Base-by-base conservation (phyloP, 352 stramenopile genomes). In the Plasmopara muralis region DNA sequence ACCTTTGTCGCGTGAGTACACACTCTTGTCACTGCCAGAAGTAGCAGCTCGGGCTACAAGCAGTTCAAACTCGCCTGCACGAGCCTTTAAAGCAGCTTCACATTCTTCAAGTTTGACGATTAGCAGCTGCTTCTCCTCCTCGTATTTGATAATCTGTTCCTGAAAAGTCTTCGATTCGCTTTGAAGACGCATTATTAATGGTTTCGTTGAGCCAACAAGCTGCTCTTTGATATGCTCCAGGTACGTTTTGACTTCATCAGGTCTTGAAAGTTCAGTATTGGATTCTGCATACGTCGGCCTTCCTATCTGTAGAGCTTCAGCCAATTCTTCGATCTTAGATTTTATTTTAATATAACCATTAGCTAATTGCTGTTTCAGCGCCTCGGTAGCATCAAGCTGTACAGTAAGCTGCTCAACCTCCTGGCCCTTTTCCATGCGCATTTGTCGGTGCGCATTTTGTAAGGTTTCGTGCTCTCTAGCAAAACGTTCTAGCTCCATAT, bases 31-130 rank as follows among this genome's bases (percentile, higher is more conserved):
- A 8, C 43, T 31, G 12, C 58, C 53, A 29, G 31, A 56, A 46
- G 43, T 49, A 31, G 7, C 33, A 48, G 48, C 42, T 10, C 53
- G 48, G 16, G 25, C 45, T 57, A 50, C 53, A 42, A 69, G n/a
- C 25, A 50, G 55, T 25, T 58, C 48, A 4, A 69, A 57, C 31
- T 62, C 52, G 14, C 29, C 57, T 9, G 57, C 52, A 28, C 53
- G 52, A 25, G 41, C 20, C 47, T 69, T 66, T 12, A 72, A 51
- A 16, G 53, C 51, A 39, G 18, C 9, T n/a, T 69, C 60, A 46
- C 60, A 66, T 31, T 69, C 51, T 49, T 67, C 53, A 2, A 77
- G 55, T 25, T 59, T 68, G 6, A 45, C 54, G 13, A 29, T 28
- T 0, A 72, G 33, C 6, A 58, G 56, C 25, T 63, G 53, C 3